Base-by-base conservation (phyloP, 1,284 basidiomycete genomes). In the Ganoderma boninense region DNA sequence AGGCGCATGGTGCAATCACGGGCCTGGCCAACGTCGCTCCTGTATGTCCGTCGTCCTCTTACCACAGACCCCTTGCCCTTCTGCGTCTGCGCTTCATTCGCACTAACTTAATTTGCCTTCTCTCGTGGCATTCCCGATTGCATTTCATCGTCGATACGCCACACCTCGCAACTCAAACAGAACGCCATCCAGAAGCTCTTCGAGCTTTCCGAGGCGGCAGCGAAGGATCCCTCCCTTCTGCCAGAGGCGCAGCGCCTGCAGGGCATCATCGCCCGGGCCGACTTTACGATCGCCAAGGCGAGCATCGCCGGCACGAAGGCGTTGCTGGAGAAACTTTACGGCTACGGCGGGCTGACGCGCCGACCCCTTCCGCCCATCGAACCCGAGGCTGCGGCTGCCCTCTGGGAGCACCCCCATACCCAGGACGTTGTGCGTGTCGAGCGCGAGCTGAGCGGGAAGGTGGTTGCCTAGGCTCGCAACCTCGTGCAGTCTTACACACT, bases 231-330 rank as follows among this genome's bases (percentile, higher is more conserved):
- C 6, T 84, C 87, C 18, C 79, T 89, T 32, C 86, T 96, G 59
- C 81, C 86, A 0, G 90, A 94, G 80, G 94, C 95, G 0, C 92
- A 93, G 76, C 85, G 84, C 35, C 79, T 97, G 54, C 95, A 97
- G 80, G 93, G 91, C 35, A 89, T 96, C 72, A 86, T 94, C 65
- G 92, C 93, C 29, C 89, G 88, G 52, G 95, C 90, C 1, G 96
- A 97, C 79, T 91, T 86, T 74, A 93, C 94, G 10, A 91, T 96
- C 76, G 89, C 93, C 35, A 92, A 93, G 78, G 83, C 89, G 3
- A 92, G 91, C 4, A 92, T 97, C 74, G 83, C 92, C 0, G 95
- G 95, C 6, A 96, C 93, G 23, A 97, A 97, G 83, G 92, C 85
- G 77, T 85, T 95, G 62, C 81, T 96, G 40, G 84, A 94, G 79